Conservation (phyloP, 2,329 filamentous ascomycete species). For the Aureobasidium lini region DNA sequence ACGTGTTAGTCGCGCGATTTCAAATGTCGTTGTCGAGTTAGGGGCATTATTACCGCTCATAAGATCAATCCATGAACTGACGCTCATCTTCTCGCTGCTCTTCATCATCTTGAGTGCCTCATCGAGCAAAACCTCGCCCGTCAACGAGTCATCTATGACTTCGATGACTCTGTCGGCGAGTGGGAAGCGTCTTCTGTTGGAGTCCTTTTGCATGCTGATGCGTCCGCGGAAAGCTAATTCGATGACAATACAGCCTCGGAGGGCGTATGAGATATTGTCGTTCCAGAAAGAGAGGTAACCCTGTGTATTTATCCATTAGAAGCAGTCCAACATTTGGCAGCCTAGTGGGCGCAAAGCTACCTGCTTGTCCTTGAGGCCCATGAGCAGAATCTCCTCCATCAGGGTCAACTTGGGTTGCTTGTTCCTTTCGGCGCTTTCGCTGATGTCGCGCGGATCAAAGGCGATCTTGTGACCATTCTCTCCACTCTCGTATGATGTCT, state of each 20-base stretch:
- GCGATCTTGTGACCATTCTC: conserved; percentile 99
- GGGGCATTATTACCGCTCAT: conserved; percentile 71
- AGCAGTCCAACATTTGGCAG: background rate
- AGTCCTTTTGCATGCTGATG: conserved; percentile 97
- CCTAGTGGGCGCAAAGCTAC: conserved; percentile 43
- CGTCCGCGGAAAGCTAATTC: conserved; percentile 93
- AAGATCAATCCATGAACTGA: conserved; percentile 96
- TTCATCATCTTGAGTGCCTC: conserved; percentile 99
- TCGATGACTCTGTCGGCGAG: conserved; percentile 91
- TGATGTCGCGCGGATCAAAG: conserved; percentile 94
- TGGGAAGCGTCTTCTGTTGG: conserved; percentile 82
- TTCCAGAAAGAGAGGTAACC: conserved; percentile 99
- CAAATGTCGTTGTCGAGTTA: conserved; percentile 11
- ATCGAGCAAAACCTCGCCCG: conserved; percentile 92
- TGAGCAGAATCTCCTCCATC: conserved; percentile 95
- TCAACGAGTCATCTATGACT: conserved; percentile 92
- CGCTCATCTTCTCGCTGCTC: conserved; percentile 98
- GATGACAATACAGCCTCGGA: conserved; percentile 96
- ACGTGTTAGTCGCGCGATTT: background rate
- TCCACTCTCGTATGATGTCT: conserved; percentile 80
- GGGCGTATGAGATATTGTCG: conserved; percentile 97
- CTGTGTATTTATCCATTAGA: conserved; percentile 37
- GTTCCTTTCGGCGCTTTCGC: conserved; percentile 88
- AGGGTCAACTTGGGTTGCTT: conserved; percentile 97
- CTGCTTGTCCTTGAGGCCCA: conserved; percentile 98